Evolutionary conservation across 2,329 filamentous ascomycete species (phyloP).

Genomic region (Fusarium sulawesiense): DNA sequence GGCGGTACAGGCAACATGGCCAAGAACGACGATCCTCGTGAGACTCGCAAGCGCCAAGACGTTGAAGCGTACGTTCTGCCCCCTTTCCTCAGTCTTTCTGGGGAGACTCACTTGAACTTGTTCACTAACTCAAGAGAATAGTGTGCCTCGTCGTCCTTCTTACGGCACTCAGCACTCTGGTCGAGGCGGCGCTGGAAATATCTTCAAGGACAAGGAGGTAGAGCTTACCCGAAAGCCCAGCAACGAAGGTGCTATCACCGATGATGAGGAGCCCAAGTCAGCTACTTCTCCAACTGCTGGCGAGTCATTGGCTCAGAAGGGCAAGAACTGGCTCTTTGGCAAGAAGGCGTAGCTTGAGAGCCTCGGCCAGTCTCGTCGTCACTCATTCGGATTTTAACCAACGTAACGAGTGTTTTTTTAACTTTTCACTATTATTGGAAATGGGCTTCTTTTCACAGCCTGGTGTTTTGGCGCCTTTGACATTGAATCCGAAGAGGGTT

Average conservation of each 20-base stretch:
- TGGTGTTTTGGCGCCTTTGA: conserved; percentile 43
- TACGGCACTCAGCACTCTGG: conserved; percentile 73
- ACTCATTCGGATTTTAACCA: background rate
- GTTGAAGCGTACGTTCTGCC: conserved; percentile 71
- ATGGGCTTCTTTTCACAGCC: conserved; percentile 32
- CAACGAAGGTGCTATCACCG: conserved; percentile 49
- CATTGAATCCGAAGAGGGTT: conserved; percentile 4
- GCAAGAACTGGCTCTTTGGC: conserved; percentile 62
- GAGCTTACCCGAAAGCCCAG: conserved; percentile 47
- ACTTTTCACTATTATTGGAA: conserved; percentile 11
- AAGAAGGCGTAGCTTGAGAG: conserved; percentile 56
- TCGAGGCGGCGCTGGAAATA: conserved; percentile 80
- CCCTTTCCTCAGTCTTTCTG: background rate
- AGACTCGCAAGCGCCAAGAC: conserved; percentile 85
- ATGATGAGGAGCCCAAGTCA: conserved; percentile 32
- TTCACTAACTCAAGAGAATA: conserved; percentile 44
- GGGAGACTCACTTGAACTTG: background rate
- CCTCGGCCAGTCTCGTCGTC: background rate
- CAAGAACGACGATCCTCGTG: conserved; percentile 73
- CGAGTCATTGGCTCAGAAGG: conserved; percentile 53
- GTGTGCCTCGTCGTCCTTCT: conserved; percentile 66
- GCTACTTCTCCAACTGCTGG: conserved; percentile 9
- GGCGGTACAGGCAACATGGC: conserved; percentile 92
- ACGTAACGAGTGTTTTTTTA: background rate
- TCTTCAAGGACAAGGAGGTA: conserved; percentile 63